Conservation (phyloP, 257 asterid genomes). For the Henckelia pumila region DNA sequence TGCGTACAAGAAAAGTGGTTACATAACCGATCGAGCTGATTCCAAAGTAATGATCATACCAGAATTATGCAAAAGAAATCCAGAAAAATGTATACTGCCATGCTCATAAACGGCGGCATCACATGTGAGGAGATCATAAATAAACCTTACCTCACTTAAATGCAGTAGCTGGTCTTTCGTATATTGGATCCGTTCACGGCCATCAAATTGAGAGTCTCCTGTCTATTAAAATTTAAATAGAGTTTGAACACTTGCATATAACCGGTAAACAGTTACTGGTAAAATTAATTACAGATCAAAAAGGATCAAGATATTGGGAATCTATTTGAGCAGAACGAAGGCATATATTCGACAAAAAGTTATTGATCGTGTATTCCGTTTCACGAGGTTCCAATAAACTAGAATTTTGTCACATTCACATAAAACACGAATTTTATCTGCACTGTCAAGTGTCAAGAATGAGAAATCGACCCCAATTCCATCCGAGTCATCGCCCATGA, state of each 20-base stretch:
- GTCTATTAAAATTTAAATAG: constrained; percentile 29
- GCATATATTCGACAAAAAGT: neutral
- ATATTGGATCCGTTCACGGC: constrained; percentile 43
- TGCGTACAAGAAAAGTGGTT: constrained; percentile 1
- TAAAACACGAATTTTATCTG: neutral
- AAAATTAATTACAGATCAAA: neutral
- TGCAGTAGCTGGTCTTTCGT: constrained; percentile 49
- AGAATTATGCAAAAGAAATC: neutral
- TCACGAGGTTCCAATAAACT: constrained; percentile 1
- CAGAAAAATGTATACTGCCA: neutral
- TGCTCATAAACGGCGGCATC: neutral
- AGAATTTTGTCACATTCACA: neutral
- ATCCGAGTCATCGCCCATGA: neutral
- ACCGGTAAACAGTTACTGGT: neutral
- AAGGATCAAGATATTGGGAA: constrained; percentile 6
- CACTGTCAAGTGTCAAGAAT: constrained; percentile 36
- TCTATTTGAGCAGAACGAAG: neutral
- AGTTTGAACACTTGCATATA: neutral
- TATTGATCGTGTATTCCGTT: neutral
- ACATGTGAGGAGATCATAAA: neutral
- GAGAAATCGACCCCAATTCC: neutral
- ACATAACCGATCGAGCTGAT: neutral
- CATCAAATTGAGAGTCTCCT: constrained; percentile 51
- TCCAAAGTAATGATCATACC: neutral
- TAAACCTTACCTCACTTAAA: constrained; percentile 47